Conservation (phyloP, 441 rosid species). For the Arabidopsis lyrata region DNA sequence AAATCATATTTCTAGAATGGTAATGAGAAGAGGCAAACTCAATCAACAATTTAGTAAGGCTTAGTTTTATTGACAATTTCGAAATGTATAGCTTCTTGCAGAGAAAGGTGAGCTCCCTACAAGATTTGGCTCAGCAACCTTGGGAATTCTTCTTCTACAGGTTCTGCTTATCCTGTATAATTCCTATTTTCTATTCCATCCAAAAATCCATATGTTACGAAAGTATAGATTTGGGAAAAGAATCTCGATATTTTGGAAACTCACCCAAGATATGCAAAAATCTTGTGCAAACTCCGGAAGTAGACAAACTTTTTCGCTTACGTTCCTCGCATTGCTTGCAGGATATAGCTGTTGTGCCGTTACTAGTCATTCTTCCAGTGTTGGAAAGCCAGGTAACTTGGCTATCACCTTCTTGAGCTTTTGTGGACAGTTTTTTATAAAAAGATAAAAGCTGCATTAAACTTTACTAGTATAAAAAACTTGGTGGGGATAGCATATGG, state of each 20-base stretch:
- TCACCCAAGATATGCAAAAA: constrained; percentile 10
- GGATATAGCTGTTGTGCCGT: constrained; percentile 98
- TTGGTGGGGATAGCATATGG: too few relatives aligned
- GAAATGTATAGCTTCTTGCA: constrained; percentile 83
- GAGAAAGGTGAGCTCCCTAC: constrained; percentile 99
- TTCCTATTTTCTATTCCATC: constrained; percentile 34
- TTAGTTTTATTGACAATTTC: constrained; percentile 17
- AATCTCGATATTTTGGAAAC: not conserved
- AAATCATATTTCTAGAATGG: constrained; percentile 1
- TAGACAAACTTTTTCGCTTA: constrained; percentile 7
- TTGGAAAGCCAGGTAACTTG: constrained; percentile 87
- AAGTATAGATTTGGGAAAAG: constrained; percentile 3
- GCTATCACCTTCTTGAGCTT: constrained; percentile 21
- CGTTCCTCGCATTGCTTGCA: constrained; percentile 50
- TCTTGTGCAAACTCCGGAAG: constrained; percentile 2
- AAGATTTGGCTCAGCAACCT: constrained; percentile 96
- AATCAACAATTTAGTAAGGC: not conserved
- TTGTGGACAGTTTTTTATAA: not conserved
- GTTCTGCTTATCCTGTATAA: constrained; percentile 50
- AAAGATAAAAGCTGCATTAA: not conserved
- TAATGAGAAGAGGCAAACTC: not conserved
- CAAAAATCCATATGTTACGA: not conserved
- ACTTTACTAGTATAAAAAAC: not conserved
- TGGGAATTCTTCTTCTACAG: constrained; percentile 98
- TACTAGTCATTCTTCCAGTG: constrained; percentile 91